Percentiles rank a stretch among this genome's conserved stretches.
Evolutionary conservation across 805 yeast species (phyloP).

Genomic region (Priceomyces haplophilus): DNA sequence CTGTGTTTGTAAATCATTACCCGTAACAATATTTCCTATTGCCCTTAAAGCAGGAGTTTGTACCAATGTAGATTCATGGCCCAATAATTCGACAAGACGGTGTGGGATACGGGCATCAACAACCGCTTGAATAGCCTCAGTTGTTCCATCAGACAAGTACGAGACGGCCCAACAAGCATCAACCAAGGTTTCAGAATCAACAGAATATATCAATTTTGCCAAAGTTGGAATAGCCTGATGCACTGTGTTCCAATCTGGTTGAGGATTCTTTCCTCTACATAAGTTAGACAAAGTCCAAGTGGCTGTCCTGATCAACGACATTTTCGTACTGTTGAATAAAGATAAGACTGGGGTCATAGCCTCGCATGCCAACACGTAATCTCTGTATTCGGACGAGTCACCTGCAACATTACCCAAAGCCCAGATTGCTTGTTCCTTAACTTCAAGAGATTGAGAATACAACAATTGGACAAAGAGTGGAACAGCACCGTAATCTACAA

Average conservation of each 20-base stretch:
- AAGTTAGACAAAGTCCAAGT: slow-evolving; percentile 97
- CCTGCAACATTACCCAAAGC: slow-evolving; percentile 99
- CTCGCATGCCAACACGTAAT: slow-evolving; percentile 75
- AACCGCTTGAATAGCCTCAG: slow-evolving; percentile 93
- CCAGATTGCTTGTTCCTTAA: slow-evolving; percentile 98
- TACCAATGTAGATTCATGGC: slow-evolving; percentile 77
- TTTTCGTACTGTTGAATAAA: slow-evolving; percentile 75
- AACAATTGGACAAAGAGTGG: slow-evolving; percentile 84
- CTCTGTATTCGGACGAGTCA: slow-evolving; percentile 88
- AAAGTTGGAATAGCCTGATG: slow-evolving; percentile 86
- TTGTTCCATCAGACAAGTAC: slow-evolving; percentile 87
- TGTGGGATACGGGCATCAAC: slow-evolving; percentile 94
- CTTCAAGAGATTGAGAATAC: slow-evolving; percentile 79
- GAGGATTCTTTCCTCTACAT: slow-evolving; percentile 95
- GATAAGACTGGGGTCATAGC: slow-evolving; percentile 88
- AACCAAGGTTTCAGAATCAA: slow-evolving; percentile 88
- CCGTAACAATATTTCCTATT: slow-evolving; percentile 96
- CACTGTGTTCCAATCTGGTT: slow-evolving; percentile 90
- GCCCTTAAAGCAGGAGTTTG: slow-evolving; percentile 98
- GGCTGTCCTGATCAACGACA: slow-evolving; percentile 91
- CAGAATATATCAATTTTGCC: slow-evolving; percentile 84
- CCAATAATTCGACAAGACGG: slow-evolving; percentile 85
- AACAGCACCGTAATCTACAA: slow-evolving; percentile 91
- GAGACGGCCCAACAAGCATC: slow-evolving; percentile 99
- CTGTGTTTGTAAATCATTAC: slow-evolving; percentile 94